Percentiles rank a stretch among this genome's conserved stretches.
Conservation (phyloP, 148 eudicot species). For the Fagopyrum esculentum region DNA sequence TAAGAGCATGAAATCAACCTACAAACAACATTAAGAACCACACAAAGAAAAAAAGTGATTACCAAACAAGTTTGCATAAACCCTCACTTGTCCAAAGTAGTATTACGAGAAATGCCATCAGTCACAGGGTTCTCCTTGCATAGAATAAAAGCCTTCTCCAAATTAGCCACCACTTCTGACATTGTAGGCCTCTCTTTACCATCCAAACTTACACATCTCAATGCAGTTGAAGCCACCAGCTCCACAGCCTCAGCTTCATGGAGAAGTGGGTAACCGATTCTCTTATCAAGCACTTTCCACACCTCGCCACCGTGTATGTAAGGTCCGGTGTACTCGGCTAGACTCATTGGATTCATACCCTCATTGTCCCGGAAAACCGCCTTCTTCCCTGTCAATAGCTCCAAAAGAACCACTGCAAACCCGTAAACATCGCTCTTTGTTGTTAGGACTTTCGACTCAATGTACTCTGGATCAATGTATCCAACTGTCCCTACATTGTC, state of each 20-base stretch:
- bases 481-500: conserved; percentile 51
- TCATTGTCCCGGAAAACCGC: conserved; percentile 41
- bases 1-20: not conserved
- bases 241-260: conserved; percentile 56
- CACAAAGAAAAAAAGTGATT: not conserved
- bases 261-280: conserved; percentile 34
- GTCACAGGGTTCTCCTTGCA: conserved; percentile 32
- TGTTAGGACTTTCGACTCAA: conserved; percentile 40
- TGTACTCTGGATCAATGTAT: conserved; percentile 60
- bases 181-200: conserved; percentile 51
- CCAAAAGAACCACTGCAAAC: conserved; percentile 54
- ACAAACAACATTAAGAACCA: not conserved
- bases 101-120: conserved; percentile 26
- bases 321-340: conserved; percentile 51
- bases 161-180: conserved; percentile 46
- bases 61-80: conserved; percentile 2
- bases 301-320: conserved; percentile 39
- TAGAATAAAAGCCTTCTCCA: conserved; percentile 46
- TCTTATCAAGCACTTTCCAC: conserved; percentile 42
- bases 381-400: conserved; percentile 52
- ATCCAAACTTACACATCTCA: conserved; percentile 52
- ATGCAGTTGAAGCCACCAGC: conserved; percentile 45
- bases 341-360: conserved; percentile 26
- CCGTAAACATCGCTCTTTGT: conserved; percentile 63
- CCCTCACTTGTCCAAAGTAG: not conserved